These are phyloP conservation scores for Zoysia matrella DNA, from an alignment of 202 grass and related monocot species.

Conservation along the genomic window DNA sequence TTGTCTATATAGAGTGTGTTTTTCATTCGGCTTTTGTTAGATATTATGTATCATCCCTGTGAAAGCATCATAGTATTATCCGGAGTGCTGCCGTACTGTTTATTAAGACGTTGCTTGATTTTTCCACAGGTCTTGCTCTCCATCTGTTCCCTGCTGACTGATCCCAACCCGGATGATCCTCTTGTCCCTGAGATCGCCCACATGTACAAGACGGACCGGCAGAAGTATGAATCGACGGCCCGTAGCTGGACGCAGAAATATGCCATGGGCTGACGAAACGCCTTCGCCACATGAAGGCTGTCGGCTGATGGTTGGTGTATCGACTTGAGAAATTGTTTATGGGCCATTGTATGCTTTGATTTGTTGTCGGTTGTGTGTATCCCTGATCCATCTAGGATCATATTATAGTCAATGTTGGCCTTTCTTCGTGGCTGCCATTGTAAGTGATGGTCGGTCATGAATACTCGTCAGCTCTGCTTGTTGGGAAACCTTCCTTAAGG, in stretches of 20 bases:
- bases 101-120: neutral
- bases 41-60: neutral
- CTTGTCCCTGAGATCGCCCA: conserved; percentile 87
- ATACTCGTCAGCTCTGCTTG: conserved; percentile 42
- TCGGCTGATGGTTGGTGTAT: neutral
- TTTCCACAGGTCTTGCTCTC: conserved; percentile 75
- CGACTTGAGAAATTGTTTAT: conserved; percentile 35
- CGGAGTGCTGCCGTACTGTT: neutral
- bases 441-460: conserved; percentile 45
- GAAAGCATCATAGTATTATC: neutral
- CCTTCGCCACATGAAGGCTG: neutral
- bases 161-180: conserved; percentile 86
- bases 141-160: conserved; percentile 79
- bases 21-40: neutral
- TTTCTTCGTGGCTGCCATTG: conserved; percentile 25
- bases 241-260: conserved; percentile 96
- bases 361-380: conserved; percentile 55
- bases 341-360: conserved; percentile 54
- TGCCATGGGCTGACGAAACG: conserved; percentile 65
- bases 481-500: conserved; percentile 29
- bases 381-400: conserved; percentile 58
- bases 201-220: conserved; percentile 82
- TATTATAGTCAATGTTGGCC: conserved; percentile 38
- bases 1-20: neutral
- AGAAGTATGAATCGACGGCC: conserved; percentile 73